phyloP scores from a whole-genome alignment of 257 asterid genomes.

The Rauvolfia tetraphylla region DNA sequence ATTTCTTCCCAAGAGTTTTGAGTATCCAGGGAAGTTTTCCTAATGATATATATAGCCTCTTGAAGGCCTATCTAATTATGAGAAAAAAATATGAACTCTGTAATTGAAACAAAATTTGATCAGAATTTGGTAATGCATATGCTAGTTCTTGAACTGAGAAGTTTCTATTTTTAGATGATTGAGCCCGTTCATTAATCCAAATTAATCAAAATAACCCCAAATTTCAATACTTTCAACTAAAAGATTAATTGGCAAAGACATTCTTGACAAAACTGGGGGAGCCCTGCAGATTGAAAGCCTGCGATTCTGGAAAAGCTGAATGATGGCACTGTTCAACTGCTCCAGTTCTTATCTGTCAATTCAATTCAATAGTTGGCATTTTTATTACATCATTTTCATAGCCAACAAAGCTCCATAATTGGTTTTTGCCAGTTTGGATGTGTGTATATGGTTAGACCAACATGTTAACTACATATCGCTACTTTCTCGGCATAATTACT shows the following conservation, averaged over 20 bases:
- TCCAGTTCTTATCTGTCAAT: background rate
- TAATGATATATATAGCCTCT: too few relatives aligned
- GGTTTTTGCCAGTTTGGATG: background rate
- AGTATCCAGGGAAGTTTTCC: too few relatives aligned
- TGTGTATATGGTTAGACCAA: background rate
- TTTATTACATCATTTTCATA: background rate
- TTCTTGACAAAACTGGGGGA: background rate
- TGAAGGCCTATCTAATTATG: too few relatives aligned
- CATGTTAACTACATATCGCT: constrained; percentile 1
- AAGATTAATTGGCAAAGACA: background rate
- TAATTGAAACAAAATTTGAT: background rate
- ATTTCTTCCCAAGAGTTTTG: too few relatives aligned
- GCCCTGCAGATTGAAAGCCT: background rate
- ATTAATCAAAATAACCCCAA: background rate
- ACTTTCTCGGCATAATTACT: background rate
- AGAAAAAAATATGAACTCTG: too few relatives aligned
- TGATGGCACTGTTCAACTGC: background rate
- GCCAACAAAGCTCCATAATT: background rate
- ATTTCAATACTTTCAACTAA: background rate
- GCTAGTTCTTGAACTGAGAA: background rate
- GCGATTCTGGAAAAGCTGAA: background rate
- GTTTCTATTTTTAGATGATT: too few relatives aligned
- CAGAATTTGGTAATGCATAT: background rate
- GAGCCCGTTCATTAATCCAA: background rate
- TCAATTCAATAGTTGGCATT: background rate